Percentiles rank a stretch among this genome's conserved stretches.
Conservation (phyloP, 768 basidiomycete genomes). For the Rubroboletus satanas region DNA sequence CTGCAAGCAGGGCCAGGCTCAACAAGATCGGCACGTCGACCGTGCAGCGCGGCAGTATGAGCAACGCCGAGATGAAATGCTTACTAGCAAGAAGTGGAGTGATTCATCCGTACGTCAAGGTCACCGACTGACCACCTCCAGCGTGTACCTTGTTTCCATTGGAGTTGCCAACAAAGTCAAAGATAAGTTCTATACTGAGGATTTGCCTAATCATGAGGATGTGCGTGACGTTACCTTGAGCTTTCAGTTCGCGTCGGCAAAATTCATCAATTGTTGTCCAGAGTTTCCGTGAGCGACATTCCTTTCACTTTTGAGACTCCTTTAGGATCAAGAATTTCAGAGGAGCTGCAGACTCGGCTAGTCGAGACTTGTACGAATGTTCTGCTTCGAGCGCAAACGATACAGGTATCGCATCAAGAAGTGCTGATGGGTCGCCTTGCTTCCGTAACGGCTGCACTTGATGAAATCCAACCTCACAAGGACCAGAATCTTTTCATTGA, state of each 20-base stretch:
- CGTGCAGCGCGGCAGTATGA: conserved; percentile 71
- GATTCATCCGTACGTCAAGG: neutral
- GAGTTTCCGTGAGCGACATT: conserved; percentile 58
- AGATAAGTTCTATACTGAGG: conserved; percentile 65
- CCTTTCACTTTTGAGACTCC: neutral
- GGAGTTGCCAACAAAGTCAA: conserved; percentile 67
- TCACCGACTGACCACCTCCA: conserved; percentile 25
- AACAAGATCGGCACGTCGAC: conserved; percentile 74
- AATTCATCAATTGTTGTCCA: conserved; percentile 35
- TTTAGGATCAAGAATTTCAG: conserved; percentile 34
- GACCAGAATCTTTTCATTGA: conserved; percentile 74
- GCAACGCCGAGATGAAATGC: conserved; percentile 73
- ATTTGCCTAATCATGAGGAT: conserved; percentile 67
- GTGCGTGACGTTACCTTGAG: conserved; percentile 40
- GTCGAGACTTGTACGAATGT: conserved; percentile 52
- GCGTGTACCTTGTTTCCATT: conserved; percentile 68
- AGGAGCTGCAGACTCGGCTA: conserved; percentile 65
- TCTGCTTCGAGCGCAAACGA: conserved; percentile 53
- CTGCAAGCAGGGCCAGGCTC: conserved; percentile 52
- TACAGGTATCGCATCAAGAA: conserved; percentile 60
- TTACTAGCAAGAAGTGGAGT: conserved; percentile 73
- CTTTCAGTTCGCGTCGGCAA: conserved; percentile 5
- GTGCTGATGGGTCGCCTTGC: conserved; percentile 48
- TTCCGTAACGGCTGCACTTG: conserved; percentile 46
- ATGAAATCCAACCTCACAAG: conserved; percentile 47